Base-by-base conservation (phyloP, 2,329 filamentous ascomycete genomes). In the Emergomyces pasteurianus region DNA sequence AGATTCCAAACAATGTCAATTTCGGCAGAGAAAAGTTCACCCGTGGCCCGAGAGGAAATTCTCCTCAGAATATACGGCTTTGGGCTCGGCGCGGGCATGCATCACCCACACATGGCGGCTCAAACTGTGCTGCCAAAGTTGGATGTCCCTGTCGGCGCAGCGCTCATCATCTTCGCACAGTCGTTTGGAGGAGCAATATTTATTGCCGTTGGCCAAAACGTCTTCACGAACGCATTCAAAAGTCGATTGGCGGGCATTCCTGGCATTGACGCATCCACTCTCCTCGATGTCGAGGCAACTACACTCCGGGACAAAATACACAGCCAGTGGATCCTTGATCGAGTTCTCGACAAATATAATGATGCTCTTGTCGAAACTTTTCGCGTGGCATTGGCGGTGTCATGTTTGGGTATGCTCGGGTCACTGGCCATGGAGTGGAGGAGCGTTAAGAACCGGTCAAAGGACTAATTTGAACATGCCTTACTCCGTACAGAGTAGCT, bases 331-430 rank as follows among this genome's bases (percentile, higher is more conserved):
- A 81, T 78, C 61, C 70, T 86, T 3, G 67, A 70, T 1, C 73
- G 75, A 0, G 85, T 91, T 7, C 74, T 85, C 1, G 65, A 75
- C 0, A 86, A 84, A 0, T 89, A 90, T 36, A 89, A 88, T 67
- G 70, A 76, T 31, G 77, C 85, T 0, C 71, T 90, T 46, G 78
- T 78, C 1, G 73, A 79, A 61, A 79, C 80, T 0, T 89, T 87
- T 68, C 80, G 82, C 63, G 81, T 88, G 9, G 80, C 78, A 1
- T 74, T 86, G 8, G 79, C 81, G 1, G 73, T 85, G 66, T 76
- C 79, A 0, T 76, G 76, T 12, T 60, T 86, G 6, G 80, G 78
- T 6, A 74, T 87, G 12, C 36, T 86, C 9, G 85, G 83, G 0
- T 77, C 79, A 0, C 67, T 79, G 0, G 73, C 75, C 6, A 80